phyloP scores from a whole-genome alignment of 208 protist genomes.

The Cochliopodium minus region DNA sequence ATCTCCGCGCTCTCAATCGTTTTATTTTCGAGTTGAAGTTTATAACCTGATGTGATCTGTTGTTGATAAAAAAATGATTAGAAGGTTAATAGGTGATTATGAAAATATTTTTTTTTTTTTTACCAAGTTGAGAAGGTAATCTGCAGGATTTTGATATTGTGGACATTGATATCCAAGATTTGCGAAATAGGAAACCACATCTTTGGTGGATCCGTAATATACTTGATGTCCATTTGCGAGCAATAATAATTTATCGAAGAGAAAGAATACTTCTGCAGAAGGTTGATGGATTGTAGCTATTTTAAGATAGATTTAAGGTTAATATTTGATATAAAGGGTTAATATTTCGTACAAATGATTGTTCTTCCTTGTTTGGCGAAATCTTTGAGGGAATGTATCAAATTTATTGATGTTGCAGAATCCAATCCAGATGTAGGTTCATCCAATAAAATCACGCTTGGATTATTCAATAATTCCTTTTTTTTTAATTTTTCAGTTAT shows the following conservation, averaged over 20 bases:
- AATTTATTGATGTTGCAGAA: background rate
- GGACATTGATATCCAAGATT: conserved; percentile 1
- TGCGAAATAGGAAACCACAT: background rate
- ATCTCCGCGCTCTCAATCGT: too few species aligned
- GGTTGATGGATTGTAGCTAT: conserved; percentile 17
- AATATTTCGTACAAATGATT: too few species aligned
- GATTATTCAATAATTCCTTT: conserved; percentile 13
- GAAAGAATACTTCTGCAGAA: conserved; percentile 8
- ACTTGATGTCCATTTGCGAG: conserved; percentile 10
- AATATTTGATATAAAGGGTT: too few species aligned
- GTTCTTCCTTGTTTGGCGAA: conserved; percentile 7
- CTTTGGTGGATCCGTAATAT: background rate
- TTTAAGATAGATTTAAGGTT: too few species aligned
- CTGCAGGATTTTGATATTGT: background rate
- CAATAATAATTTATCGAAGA: conserved; percentile 15
- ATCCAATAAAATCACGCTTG: conserved; percentile 12
- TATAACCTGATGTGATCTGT: too few species aligned
- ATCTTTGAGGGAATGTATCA: conserved; percentile 1
- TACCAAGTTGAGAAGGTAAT: conserved; percentile 15
- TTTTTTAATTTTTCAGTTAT: too few species aligned
- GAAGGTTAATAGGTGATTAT: too few species aligned
- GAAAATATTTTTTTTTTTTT: too few species aligned
- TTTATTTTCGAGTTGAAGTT: too few species aligned
- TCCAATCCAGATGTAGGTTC: conserved; percentile 16
- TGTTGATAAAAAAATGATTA: too few species aligned